Evolutionary conservation across 352 stramenopile genomes (phyloP), one percentile per base, ranked within the genome.

Genomic region (Phytophthora cryptogea): DNA sequence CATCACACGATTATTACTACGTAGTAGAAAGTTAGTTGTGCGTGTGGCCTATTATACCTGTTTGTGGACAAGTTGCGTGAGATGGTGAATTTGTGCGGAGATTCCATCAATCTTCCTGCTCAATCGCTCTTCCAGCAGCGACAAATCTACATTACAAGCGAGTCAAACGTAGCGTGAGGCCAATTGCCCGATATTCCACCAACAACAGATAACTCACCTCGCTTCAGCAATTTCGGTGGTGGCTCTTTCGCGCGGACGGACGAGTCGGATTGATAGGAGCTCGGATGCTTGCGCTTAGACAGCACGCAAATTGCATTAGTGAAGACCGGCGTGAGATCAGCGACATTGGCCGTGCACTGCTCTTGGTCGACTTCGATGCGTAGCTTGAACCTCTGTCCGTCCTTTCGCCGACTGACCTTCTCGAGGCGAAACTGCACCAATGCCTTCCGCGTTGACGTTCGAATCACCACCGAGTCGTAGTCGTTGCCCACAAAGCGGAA

Each of bases 291-390:
- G 45, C 86, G 78, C 68, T 95, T 95, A 8, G 86, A 95, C 11
- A 95, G 59, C 10, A 95, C 86, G 57, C 84, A 95, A 48, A 95
- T 95, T 7, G 86, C 79, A 59, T 89, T 93, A 35, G 86, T 95
- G 58, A 93, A 92, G 46, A 94, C 84, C 8, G 80, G 80, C 23
- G 78, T 85, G 8, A 95, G 66, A 36, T 92, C 86, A 10, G 77
- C 75, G 8, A 92, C 76, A 56, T 94, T 90, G 16, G 80, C 84
- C 0, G 81, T 91, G 67, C 82, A 92, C 47, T 93, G 83, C 49
- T 93, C 84, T 63, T 90, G 74, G 68, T 95, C 83, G 26, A 90
- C 82, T 58, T 93, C 86, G 49, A 95, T 89, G 2, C 82, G 83
- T 27, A 95, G 68, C 53, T 91, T 91, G 64, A 95, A 95, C 20